Percentiles rank a stretch among this genome's conserved stretches.
Evolutionary conservation across 331 rosid species (phyloP).

Genomic region (Pyrus hybrid): DNA sequence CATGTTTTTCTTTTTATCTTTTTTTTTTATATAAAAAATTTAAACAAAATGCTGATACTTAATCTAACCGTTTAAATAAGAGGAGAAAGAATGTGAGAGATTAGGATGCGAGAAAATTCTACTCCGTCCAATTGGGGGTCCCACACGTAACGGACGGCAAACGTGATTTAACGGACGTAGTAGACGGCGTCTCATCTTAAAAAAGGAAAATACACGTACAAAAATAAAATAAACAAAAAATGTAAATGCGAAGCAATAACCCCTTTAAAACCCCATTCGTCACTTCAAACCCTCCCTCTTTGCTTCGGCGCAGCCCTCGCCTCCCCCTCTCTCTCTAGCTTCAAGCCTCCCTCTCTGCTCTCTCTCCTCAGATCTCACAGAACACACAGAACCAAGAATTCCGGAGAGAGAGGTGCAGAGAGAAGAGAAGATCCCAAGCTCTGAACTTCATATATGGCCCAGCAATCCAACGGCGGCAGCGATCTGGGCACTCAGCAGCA

Average conservation of each 20-base stretch:
- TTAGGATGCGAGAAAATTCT: too few relatives aligned
- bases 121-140: neutral
- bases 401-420: slow-evolving; percentile 9
- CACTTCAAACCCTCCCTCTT: neutral
- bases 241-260: neutral
- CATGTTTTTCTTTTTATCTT: too few relatives aligned
- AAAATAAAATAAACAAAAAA: neutral
- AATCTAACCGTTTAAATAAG: too few relatives aligned
- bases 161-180: slow-evolving; percentile 1
- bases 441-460: slow-evolving; percentile 30
- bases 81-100: too few relatives aligned
- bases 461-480: slow-evolving; percentile 24
- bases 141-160: slow-evolving; percentile 6
- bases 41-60: too few relatives aligned
- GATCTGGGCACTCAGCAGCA: slow-evolving; percentile 42
- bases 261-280: slow-evolving; percentile 15
- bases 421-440: neutral
- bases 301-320: neutral
- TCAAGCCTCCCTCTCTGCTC: neutral
- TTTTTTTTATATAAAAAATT: too few relatives aligned
- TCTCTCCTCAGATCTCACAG: neutral
- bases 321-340: neutral
- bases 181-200: neutral
- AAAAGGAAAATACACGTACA: neutral
- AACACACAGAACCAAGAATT: neutral